These are phyloP conservation scores for Rhodotorula toruloides DNA, from an alignment of 768 basidiomycete species.

Conservation along the genomic window DNA sequence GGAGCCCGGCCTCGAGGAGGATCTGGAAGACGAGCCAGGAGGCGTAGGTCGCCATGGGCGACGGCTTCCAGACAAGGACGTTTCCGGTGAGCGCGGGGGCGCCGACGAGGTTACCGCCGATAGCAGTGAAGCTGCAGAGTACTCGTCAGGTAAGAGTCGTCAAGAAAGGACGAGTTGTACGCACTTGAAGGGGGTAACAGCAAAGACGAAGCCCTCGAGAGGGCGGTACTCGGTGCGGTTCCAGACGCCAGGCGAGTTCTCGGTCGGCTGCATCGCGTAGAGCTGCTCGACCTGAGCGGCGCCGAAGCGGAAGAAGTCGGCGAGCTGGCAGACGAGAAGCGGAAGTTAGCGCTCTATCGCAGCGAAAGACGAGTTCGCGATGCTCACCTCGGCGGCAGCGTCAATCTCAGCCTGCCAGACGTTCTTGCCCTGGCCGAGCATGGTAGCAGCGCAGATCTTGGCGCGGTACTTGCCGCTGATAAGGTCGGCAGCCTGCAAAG, in stretches of 20 bases:
- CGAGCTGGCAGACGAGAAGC: constrained; percentile 52
- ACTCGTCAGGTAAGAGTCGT: constrained; percentile 19
- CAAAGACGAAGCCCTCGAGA: constrained; percentile 96
- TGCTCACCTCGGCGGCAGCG: constrained; percentile 85
- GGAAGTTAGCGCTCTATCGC: not conserved
- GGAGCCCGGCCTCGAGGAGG: constrained; percentile 86
- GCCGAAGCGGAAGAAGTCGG: constrained; percentile 92
- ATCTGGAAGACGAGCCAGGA: constrained; percentile 90
- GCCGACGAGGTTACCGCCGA: constrained; percentile 84
- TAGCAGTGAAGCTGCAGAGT: constrained; percentile 68
- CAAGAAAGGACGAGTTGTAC: no score
- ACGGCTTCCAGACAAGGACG: constrained; percentile 94
- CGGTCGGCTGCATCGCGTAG: constrained; percentile 80
- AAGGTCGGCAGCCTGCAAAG: constrained; percentile 71
- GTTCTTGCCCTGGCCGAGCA: constrained; percentile 98
- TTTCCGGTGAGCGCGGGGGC: constrained; percentile 93
- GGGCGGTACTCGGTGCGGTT: constrained; percentile 96
- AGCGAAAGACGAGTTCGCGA: not conserved
- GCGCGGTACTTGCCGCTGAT: constrained; percentile 93
- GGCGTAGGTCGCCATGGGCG: constrained; percentile 88
- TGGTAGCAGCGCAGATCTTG: constrained; percentile 90
- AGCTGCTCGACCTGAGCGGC: constrained; percentile 96
- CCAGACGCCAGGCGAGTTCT: constrained; percentile 82
- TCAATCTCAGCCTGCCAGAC: constrained; percentile 99
- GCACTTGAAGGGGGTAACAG: constrained; percentile 89